Evolutionary conservation across 768 basidiomycete genomes (phyloP).

Genomic region (Amanita rimosa): DNA sequence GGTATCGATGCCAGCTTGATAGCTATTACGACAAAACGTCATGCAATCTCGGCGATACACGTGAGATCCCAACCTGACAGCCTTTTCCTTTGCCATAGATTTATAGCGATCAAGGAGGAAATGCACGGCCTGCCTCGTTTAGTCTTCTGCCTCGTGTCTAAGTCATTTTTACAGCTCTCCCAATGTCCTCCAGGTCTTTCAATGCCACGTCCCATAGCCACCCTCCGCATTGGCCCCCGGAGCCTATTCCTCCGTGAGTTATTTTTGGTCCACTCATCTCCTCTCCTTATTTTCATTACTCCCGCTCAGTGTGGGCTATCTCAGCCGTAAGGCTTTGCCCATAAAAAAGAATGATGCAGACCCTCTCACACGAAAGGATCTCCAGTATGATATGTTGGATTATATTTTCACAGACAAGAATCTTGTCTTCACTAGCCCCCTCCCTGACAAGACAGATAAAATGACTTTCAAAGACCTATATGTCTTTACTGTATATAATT

Average conservation of each 20-base stretch:
- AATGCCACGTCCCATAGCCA: constrained; percentile 17
- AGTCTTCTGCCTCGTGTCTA: constrained; percentile 24
- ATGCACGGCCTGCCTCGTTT: constrained; percentile 9
- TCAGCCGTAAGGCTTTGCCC: constrained; percentile 60
- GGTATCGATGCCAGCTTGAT: constrained; percentile 1
- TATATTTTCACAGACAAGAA: constrained; percentile 65
- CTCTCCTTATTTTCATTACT: constrained; percentile 6
- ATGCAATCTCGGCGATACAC: constrained; percentile 17
- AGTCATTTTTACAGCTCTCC: constrained; percentile 15
- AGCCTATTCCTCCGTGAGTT: constrained; percentile 43
- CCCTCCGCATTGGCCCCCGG: constrained; percentile 30
- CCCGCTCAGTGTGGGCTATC: constrained; percentile 38
- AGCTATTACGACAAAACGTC: constrained; percentile 13
- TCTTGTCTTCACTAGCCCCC: constrained; percentile 61
- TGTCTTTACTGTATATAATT: constrained; percentile 69
- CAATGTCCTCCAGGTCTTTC: constrained; percentile 37
- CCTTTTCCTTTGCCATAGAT: constrained; percentile 12
- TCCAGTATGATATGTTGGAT: constrained; percentile 78
- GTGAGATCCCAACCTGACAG: constrained; percentile 23
- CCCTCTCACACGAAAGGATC: constrained; percentile 71
- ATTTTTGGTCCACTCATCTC: constrained; percentile 8
- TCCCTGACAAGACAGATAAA: constrained; percentile 33
- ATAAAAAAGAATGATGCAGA: constrained; percentile 80
- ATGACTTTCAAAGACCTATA: constrained; percentile 79
- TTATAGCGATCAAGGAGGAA: constrained; percentile 7